Percentiles rank a stretch among this genome's conserved stretches.
phyloP scores from a whole-genome alignment of 2,329 filamentous ascomycete species.

The Dactylellina drechsleri region DNA sequence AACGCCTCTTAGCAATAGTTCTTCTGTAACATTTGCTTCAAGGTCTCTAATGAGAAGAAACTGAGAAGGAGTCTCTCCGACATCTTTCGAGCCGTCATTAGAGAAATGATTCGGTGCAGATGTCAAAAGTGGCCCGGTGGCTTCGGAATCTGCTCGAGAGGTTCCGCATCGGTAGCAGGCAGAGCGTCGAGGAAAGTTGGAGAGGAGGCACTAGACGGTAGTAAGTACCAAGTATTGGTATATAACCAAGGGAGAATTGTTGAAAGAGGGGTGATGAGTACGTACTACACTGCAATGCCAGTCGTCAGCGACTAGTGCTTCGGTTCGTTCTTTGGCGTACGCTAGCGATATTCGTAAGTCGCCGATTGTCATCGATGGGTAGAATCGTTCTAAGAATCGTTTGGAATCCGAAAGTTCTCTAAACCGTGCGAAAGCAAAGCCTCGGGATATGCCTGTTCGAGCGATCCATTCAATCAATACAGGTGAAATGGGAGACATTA shows the following conservation, averaged over 20 bases:
- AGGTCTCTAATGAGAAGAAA: conserved; percentile 80
- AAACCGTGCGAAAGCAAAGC: conserved; percentile 70
- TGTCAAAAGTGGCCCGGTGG: conserved; percentile 63
- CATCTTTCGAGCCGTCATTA: conserved; percentile 60
- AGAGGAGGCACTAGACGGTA: conserved; percentile 65
- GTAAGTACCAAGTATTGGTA: neutral
- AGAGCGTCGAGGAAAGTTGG: conserved; percentile 69
- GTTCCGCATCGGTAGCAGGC: conserved; percentile 71
- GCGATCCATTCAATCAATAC: conserved; percentile 55
- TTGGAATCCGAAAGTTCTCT: conserved; percentile 65
- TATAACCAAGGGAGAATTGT: conserved; percentile 32
- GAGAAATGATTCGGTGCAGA: conserved; percentile 63
- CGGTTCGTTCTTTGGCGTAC: conserved; percentile 65
- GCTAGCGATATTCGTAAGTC: conserved; percentile 65
- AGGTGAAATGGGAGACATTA: conserved; percentile 37
- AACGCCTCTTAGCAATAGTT: conserved; percentile 76
- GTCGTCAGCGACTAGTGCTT: conserved; percentile 65
- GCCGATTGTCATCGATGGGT: conserved; percentile 65
- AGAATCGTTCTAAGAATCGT: conserved; percentile 67
- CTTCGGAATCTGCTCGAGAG: conserved; percentile 66
- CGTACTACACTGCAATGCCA: conserved; percentile 69
- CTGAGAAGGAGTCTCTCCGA: conserved; percentile 71
- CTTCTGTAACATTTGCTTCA: conserved; percentile 75
- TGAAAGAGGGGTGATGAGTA: no score
- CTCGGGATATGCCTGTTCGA: conserved; percentile 66